A percentile compares a stretch with the other conserved stretches of the same genome.
phyloP scores from a whole-genome alignment of 768 basidiomycete species.

The Termitomyces sp. region DNA sequence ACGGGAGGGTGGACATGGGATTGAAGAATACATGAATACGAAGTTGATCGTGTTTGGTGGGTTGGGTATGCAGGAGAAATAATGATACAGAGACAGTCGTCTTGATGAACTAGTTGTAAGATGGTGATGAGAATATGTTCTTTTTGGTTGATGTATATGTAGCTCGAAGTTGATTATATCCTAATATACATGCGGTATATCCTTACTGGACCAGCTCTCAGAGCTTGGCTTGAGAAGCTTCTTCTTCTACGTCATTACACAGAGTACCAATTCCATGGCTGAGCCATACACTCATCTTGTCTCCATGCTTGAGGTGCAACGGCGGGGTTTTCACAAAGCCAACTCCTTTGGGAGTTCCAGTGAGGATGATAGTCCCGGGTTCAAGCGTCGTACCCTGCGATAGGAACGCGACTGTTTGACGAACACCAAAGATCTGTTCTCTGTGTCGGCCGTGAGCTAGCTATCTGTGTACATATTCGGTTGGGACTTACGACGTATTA shows the following conservation, averaged over 20 bases:
- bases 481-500: conserved; percentile 57
- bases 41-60: conserved; percentile 83
- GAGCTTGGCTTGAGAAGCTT: conserved; percentile 39
- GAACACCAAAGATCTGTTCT: conserved; percentile 77
- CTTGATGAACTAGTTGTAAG: not conserved
- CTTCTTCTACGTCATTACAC: conserved; percentile 74
- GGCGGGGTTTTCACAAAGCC: conserved; percentile 74
- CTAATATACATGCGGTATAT: not conserved
- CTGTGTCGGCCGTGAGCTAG: conserved; percentile 28
- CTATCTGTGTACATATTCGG: not conserved
- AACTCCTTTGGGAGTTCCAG: conserved; percentile 78
- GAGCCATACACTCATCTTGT: conserved; percentile 63
- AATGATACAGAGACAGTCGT: not conserved
- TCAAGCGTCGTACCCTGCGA: conserved; percentile 82
- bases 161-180: not conserved
- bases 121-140: not conserved
- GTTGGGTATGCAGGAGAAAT: conserved; percentile 25
- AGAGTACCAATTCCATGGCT: conserved; percentile 75
- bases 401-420: conserved; percentile 72
- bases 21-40: conserved; percentile 81
- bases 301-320: conserved; percentile 67
- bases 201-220: conserved; percentile 17
- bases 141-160: not conserved
- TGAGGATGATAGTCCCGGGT: conserved; percentile 79
- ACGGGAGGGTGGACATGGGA: conserved; percentile 85